A percentile compares a stretch with the other conserved stretches of the same genome.
phyloP scores from a whole-genome alignment of 2,329 filamentous ascomycete species.

The Ophiostoma perfectum region DNA sequence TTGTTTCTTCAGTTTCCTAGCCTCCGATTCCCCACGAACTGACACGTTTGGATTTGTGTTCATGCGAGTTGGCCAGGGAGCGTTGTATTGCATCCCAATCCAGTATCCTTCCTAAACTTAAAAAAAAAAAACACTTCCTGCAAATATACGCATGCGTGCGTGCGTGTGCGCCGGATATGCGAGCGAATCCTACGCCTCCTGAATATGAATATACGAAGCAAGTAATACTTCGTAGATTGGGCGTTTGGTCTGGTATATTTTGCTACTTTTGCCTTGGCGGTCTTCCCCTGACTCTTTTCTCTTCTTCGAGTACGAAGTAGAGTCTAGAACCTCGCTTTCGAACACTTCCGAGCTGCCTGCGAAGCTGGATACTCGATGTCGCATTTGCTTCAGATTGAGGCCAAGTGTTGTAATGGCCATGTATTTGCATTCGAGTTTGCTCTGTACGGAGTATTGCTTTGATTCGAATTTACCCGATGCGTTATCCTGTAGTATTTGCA shows the following conservation, averaged over 20 bases:
- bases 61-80: background rate
- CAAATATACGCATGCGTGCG: background rate
- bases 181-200: background rate
- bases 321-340: background rate
- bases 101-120: conserved; percentile 4
- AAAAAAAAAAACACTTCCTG: background rate
- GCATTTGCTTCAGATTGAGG: background rate
- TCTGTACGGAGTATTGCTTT: background rate
- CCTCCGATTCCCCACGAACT: background rate
- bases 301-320: background rate
- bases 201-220: background rate
- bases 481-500: background rate
- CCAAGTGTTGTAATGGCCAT: background rate
- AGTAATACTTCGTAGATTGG: too few species aligned
- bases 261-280: background rate
- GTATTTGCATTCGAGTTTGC: background rate
- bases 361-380: background rate
- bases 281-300: background rate
- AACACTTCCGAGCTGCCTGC: background rate
- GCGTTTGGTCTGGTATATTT: background rate
- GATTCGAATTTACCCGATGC: background rate
- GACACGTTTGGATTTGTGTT: background rate
- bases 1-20: background rate
- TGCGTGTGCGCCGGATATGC: background rate
- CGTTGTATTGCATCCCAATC: background rate